Evolutionary conservation across 305 asterid genomes (phyloP).

Genomic region (Andrographis paniculata): DNA sequence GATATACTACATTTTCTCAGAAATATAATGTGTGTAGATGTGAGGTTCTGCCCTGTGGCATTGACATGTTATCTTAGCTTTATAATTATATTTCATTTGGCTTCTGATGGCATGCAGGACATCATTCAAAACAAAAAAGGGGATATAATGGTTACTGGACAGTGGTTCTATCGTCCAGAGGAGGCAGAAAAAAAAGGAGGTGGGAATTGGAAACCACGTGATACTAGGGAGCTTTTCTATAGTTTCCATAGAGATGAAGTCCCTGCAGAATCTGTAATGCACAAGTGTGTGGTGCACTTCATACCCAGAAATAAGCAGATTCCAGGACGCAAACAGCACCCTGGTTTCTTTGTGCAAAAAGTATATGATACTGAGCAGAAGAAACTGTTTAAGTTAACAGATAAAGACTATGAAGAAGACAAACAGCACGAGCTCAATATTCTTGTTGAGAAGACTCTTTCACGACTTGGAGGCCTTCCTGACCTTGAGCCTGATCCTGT

Average conservation of each 20-base stretch:
- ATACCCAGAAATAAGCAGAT: conserved; percentile 68
- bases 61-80: too few relatives aligned
- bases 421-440: conserved; percentile 77
- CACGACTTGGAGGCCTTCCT: conserved; percentile 56
- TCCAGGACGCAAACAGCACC: conserved; percentile 69
- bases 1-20: conserved; percentile 3
- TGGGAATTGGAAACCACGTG: conserved; percentile 76
- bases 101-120: conserved; percentile 38
- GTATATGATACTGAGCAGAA: conserved; percentile 74
- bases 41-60: conserved; percentile 2
- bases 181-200: conserved; percentile 74
- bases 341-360: conserved; percentile 83
- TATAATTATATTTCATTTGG: too few relatives aligned
- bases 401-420: conserved; percentile 77
- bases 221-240: conserved; percentile 73
- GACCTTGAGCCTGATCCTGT: conserved; percentile 57
- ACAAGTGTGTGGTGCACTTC: conserved; percentile 86
- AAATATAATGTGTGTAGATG: background rate
- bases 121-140: conserved; percentile 43
- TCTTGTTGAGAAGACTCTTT: conserved; percentile 72
- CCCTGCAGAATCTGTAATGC: conserved; percentile 96
- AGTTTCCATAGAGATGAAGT: conserved; percentile 90
- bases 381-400: conserved; percentile 71
- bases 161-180: conserved; percentile 97
- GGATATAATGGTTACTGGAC: conserved; percentile 67